Evolutionary conservation across 2,329 filamentous ascomycete species (phyloP).

Genomic region (Verticillium dahliae): DNA sequence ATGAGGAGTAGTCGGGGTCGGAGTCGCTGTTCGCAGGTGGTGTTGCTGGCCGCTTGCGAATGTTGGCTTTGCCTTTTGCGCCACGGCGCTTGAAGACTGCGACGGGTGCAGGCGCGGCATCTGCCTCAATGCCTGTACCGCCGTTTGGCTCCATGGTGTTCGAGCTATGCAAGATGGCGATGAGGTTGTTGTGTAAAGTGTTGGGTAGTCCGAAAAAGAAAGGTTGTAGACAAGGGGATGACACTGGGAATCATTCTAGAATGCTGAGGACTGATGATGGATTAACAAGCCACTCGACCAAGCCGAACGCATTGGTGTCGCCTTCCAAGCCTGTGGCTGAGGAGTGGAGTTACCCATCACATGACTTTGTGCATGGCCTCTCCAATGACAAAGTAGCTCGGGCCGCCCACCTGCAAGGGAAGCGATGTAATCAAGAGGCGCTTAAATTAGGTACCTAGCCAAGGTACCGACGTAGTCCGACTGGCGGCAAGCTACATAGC

Average conservation of each 20-base stretch:
- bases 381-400: too few relatives aligned
- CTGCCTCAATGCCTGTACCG: background rate
- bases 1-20: constrained; percentile 61
- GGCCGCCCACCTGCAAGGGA: too few relatives aligned
- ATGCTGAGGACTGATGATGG: constrained; percentile 5
- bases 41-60: constrained; percentile 75
- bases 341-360: too few relatives aligned
- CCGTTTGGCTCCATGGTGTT: background rate
- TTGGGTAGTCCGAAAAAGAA: background rate
- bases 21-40: constrained; percentile 59
- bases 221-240: background rate
- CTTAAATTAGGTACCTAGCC: too few relatives aligned
- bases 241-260: constrained; percentile 5
- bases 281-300: background rate
- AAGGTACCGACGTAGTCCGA: too few relatives aligned
- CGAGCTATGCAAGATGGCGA: background rate
- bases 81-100: constrained; percentile 82
- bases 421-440: too few relatives aligned
- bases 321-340: too few relatives aligned
- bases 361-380: too few relatives aligned
- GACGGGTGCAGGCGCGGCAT: constrained; percentile 33
- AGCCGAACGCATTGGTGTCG: too few relatives aligned
- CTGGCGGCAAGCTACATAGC: too few relatives aligned
- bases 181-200: background rate
- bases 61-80: constrained; percentile 66